Conservation (phyloP, 2,329 filamentous ascomycete species). For the Malbranchea zuffiana region DNA sequence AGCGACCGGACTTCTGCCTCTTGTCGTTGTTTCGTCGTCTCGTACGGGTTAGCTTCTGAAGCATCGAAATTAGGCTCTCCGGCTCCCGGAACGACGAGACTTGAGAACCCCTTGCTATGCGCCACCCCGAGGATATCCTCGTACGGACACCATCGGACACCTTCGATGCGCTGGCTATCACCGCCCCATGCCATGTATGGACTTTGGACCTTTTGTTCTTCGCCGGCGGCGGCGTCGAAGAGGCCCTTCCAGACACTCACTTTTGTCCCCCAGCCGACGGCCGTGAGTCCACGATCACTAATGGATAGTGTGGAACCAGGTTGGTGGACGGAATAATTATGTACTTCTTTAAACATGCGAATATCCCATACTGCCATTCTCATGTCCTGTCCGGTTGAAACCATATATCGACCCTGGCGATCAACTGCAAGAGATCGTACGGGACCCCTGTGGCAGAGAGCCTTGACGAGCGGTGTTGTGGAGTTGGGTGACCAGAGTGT, state of each 20-base stretch:
- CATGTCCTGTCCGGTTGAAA: conserved; percentile 77
- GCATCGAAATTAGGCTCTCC: conserved; percentile 95
- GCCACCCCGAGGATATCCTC: conserved; percentile 84
- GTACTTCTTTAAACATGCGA: conserved; percentile 83
- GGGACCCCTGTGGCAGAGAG: conserved; percentile 79
- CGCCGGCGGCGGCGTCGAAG: conserved; percentile 59
- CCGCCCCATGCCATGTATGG: conserved; percentile 93
- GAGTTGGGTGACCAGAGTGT: conserved; percentile 94
- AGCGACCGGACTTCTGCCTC: conserved; percentile 82
- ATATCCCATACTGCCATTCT: conserved; percentile 96
- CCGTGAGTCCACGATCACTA: conserved; percentile 77
- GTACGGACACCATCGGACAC: conserved; percentile 83
- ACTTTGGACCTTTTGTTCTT: conserved; percentile 69
- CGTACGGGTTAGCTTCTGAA: conserved; percentile 88
- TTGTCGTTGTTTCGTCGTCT: conserved; percentile 82
- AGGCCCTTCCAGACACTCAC: conserved; percentile 85
- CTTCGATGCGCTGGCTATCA: conserved; percentile 68
- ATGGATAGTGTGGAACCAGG: conserved; percentile 78
- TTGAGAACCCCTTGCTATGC: conserved; percentile 78
- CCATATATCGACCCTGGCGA: conserved; percentile 88
- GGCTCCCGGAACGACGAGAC: conserved; percentile 82
- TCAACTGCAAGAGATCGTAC: conserved; percentile 79
- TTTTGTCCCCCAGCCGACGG: conserved; percentile 82
- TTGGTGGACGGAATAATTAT: conserved; percentile 72
- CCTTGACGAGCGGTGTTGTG: conserved; percentile 74